Conservation (phyloP, 768 basidiomycete species). For the Lactarius quietus region DNA sequence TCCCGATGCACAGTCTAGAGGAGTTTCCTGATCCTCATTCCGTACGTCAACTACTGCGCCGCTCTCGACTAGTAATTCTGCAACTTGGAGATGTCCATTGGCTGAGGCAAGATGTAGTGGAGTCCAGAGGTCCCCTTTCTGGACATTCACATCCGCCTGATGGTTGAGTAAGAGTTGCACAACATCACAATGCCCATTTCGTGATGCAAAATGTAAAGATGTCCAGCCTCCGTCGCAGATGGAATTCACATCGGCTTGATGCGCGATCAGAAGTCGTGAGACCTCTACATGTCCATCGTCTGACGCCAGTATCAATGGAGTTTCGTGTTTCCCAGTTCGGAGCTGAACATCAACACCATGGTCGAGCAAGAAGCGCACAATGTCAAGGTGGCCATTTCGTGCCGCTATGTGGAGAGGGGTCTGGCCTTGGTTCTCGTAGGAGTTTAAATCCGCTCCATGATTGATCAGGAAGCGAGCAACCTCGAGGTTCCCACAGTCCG, state of each 20-base stretch:
- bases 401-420: no score
- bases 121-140: not conserved
- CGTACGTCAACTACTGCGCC: not conserved
- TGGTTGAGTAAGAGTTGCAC: not conserved
- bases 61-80: not conserved
- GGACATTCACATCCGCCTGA: not conserved
- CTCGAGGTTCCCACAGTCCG: no score
- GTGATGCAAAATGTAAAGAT: not conserved
- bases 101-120: constrained; percentile 3
- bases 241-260: not conserved
- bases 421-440: no score
- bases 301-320: not conserved
- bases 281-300: not conserved
- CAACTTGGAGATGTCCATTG: not conserved
- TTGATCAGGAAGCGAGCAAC: no score
- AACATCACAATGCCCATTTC: not conserved
- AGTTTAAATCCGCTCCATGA: no score
- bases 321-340: not conserved
- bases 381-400: no score
- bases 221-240: not conserved
- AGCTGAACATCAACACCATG: no score
- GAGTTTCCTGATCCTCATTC: not conserved
- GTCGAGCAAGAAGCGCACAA: no score
- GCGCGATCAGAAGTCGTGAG: not conserved
- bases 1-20: not conserved